Evolutionary conservation across 257 asterid genomes (phyloP), one percentile per base, ranked within the genome.

Genomic region (Plantago elongata): DNA sequence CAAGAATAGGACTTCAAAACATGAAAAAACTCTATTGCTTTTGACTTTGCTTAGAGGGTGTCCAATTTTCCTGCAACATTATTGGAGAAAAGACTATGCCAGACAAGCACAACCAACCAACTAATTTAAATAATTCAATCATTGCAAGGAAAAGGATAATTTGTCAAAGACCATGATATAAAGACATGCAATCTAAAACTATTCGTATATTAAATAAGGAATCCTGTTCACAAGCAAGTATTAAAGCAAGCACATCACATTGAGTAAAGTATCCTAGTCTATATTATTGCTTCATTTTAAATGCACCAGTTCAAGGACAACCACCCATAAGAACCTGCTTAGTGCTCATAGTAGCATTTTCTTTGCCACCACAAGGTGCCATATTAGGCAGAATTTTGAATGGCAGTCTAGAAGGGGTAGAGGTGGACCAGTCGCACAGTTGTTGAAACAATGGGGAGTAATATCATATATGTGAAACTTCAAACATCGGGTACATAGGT

Each of bases 31-130:
- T 44, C 37, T 29, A 45, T 51, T 54, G 49, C 46, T 58, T 59
- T 46, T 75, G 68, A 63, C 77, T 63, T 65, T 64, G 72, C 69
- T 70, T 59, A 54, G 60, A 73, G 68, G 48, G 72, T 58, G 59
- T 66, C 74, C 69, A 70, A 64, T 61, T 37, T 15, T 3, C 72
- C 66, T 51, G 45, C 64, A 68, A 71, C 18, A 52, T 17, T 8
- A 52, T 17, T 11, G 57, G 38, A 22, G 27, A 52, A 52, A 11
- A 51, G 30, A 52, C 22, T 52, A 52, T 52, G 38, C 57, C 57
- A 52, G 40, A 17, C 22, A 66, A 17, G 37, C 57, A 52, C 40
- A 52, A 34, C 51, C 29, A 60, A n/a, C 64, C 18, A 60, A 30
- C 43, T 9, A 60, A 60, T 12, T 74, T 67, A 70, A 77, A 62